These are phyloP conservation scores for Hypoxylon fuscum DNA, from an alignment of 495 filamentous ascomycete species.

Conservation along the genomic window DNA sequence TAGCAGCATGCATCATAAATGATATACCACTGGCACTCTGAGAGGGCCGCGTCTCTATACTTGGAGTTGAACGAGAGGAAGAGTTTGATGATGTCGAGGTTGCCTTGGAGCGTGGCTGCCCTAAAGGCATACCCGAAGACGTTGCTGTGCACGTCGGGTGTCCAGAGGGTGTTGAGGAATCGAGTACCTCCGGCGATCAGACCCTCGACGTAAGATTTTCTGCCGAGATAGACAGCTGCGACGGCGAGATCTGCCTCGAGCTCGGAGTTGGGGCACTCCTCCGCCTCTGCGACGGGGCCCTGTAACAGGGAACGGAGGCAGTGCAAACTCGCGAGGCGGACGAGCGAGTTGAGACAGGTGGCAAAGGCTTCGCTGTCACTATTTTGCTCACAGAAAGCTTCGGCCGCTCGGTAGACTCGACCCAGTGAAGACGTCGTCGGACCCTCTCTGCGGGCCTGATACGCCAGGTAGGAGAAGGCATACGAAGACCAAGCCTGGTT, in stretches of 20 bases:
- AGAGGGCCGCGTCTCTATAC: neutral
- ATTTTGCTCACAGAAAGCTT: neutral
- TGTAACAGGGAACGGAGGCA: neutral
- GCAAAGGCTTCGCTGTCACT: neutral
- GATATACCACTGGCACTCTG: neutral
- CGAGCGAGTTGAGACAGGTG: constrained; percentile 1
- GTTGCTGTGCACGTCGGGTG: neutral
- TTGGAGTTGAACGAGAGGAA: constrained; percentile 7
- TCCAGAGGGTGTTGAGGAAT: neutral
- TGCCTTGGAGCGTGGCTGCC: constrained; percentile 5
- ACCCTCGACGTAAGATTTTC: neutral
- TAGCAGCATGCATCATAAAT: neutral
- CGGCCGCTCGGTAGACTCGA: constrained; percentile 6
- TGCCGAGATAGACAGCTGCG: constrained; percentile 4
- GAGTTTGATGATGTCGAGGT: constrained; percentile 3
- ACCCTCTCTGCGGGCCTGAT: neutral
- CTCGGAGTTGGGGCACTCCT: neutral
- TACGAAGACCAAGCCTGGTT: neutral
- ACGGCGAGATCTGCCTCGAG: constrained; percentile 11
- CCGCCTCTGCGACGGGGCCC: neutral
- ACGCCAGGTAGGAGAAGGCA: neutral
- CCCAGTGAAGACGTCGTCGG: neutral
- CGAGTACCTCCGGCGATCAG: neutral
- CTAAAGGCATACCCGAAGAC: constrained; percentile 7
- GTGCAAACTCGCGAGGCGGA: neutral